Evolutionary conservation across 345 rosid species (phyloP), one percentile per base, ranked within the genome.

Genomic region (Pugionium dolabratum): DNA sequence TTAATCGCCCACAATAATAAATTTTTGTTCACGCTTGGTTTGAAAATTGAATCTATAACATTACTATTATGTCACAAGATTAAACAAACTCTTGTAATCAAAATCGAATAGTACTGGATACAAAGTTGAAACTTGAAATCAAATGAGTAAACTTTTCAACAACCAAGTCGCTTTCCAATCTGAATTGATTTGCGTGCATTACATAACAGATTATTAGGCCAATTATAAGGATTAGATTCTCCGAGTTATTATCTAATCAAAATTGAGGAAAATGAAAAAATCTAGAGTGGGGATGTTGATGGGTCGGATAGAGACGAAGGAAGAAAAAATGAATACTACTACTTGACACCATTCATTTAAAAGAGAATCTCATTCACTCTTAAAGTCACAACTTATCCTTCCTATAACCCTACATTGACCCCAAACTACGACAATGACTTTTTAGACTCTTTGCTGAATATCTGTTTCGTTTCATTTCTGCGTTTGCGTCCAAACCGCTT

Each of bases 351-450:
- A 73, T 73, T 66, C 77, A 60, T 66, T 66, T 73, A 32, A 53
- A 49, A 62, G 54, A 73, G 77, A 73, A 73, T 73, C 77, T 73
- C 68, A 73, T 73, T 73, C 77, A 73, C 76, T 66, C 70, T 44
- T 36, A 66, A 73, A 73, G 76, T 66, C 63, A 53, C 63, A 66
- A 59, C 77, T 73, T 73, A 73, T 73, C 77, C 72, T 73, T 18
- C 51, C 60, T 51, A 43, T 5, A 35, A 18, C 71, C 66, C 71
- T 53, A 65, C 76, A 65, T 65, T 58, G 66, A 72, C 76, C 66
- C 71, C 67, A 59, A 58, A 59, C 66, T 58, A n/a, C 4, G 61
- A 72, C 48, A 59, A 25, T 10, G 46, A 72, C 61, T 7, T 51
- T 58, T 65, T 43, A 9, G 11, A 31, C 58, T 63, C 36, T 10